phyloP scores from a whole-genome alignment of 2,329 filamentous ascomycete species.

The Cercospora janseana region DNA sequence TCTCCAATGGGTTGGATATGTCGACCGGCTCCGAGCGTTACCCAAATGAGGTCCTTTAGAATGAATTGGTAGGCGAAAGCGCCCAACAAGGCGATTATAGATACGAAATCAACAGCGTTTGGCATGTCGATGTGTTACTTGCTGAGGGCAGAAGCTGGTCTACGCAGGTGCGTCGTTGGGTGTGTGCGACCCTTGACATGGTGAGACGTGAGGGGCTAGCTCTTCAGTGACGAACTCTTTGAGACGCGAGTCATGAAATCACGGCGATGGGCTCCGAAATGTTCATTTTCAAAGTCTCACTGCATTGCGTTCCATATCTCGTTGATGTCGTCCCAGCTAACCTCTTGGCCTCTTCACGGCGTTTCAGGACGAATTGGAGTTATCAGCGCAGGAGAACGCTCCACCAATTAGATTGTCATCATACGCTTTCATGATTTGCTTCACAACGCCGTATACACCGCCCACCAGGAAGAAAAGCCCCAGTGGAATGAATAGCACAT shows the following conservation, averaged over 20 bases:
- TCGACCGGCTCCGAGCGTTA: slow-evolving; percentile 21
- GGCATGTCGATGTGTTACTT: too few species aligned
- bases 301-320: too few species aligned
- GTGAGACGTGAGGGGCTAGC: too few species aligned
- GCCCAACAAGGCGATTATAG: neutral
- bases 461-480: slow-evolving; percentile 51
- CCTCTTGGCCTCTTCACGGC: neutral
- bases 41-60: slow-evolving; percentile 16
- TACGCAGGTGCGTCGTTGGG: too few species aligned
- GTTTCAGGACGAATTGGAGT: slow-evolving; percentile 35
- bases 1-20: slow-evolving; percentile 24
- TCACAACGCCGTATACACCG: slow-evolving; percentile 52
- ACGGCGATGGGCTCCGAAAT: too few species aligned
- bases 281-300: too few species aligned
- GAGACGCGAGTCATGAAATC: too few species aligned
- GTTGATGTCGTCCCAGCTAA: too few species aligned
- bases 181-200: too few species aligned
- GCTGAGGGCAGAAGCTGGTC: too few species aligned
- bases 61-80: slow-evolving; percentile 14
- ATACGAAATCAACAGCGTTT: too few species aligned
- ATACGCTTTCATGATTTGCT: slow-evolving; percentile 55
- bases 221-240: too few species aligned
- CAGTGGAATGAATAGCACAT: slow-evolving; percentile 46
- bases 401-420: slow-evolving; percentile 46
- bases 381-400: slow-evolving; percentile 53